Conservation (phyloP, 805 yeast species). For the Ogataea methanolica region DNA sequence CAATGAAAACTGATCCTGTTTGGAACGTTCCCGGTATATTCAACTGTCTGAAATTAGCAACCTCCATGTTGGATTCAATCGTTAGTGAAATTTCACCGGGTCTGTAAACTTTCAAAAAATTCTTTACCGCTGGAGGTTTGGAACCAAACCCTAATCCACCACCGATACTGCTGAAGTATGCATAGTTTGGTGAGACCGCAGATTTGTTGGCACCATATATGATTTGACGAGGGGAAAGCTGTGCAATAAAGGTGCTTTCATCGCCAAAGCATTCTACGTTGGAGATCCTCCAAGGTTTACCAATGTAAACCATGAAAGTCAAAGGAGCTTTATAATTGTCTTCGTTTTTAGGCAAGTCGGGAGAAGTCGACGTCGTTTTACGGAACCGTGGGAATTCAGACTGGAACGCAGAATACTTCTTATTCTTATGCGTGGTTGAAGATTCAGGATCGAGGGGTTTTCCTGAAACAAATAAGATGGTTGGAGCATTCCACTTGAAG, state of each 20-base stretch:
- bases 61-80: slow-evolving; percentile 73
- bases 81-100: slow-evolving; percentile 82
- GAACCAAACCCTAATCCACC: slow-evolving; percentile 84
- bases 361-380: slow-evolving; percentile 11
- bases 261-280: slow-evolving; percentile 73
- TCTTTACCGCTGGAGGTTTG: slow-evolving; percentile 55
- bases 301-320: slow-evolving; percentile 60
- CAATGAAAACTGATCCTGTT: slow-evolving; percentile 30
- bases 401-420: slow-evolving; percentile 47
- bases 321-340: slow-evolving; percentile 36
- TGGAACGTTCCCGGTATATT: slow-evolving; percentile 49
- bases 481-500: slow-evolving; percentile 88
- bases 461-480: slow-evolving; percentile 68
- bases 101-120: slow-evolving; percentile 36
- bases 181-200: slow-evolving; percentile 26
- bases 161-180: slow-evolving; percentile 68
- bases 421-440: slow-evolving; percentile 25
- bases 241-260: slow-evolving; percentile 50
- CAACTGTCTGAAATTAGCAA: slow-evolving; percentile 70
- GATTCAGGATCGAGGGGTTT: slow-evolving; percentile 38
- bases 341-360: slow-evolving; percentile 11
- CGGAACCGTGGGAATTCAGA: slow-evolving; percentile 42
- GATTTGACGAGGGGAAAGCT: slow-evolving; percentile 63
- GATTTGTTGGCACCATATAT: slow-evolving; percentile 32
- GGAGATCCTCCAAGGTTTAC: slow-evolving; percentile 73